A percentile compares a stretch with the other conserved stretches of the same genome.
phyloP scores from a whole-genome alignment of 1,139 yeast species.

The Zygoascus hellenicus region DNA sequence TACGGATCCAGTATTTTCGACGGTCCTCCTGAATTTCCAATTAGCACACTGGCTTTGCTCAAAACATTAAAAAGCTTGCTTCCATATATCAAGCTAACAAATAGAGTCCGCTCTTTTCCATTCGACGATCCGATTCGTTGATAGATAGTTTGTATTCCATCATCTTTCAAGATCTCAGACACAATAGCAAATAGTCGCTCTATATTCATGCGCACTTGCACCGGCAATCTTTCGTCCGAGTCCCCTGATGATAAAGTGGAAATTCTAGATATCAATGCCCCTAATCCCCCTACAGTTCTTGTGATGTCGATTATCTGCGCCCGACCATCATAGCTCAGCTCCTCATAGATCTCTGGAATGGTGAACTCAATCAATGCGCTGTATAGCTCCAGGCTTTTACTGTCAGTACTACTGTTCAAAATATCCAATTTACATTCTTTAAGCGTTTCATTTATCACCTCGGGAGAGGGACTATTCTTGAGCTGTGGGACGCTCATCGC shows the following conservation, averaged over 20 bases:
- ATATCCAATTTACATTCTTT: not conserved
- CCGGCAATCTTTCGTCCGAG: not conserved
- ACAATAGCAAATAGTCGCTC: constrained; percentile 5
- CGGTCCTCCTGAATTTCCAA: constrained; percentile 8
- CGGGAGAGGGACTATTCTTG: constrained; percentile 11
- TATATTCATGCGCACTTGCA: not conserved
- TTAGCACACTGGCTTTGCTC: constrained; percentile 14
- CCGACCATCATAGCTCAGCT: constrained; percentile 1
- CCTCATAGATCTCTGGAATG: constrained; percentile 15
- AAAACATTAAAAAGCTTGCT: constrained; percentile 17
- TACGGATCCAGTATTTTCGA: constrained; percentile 14
- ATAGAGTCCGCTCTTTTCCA: constrained; percentile 8
- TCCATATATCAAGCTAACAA: constrained; percentile 16
- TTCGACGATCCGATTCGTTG: not conserved
- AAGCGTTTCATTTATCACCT: constrained; percentile 7
- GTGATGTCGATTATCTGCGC: constrained; percentile 9
- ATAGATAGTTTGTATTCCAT: constrained; percentile 1
- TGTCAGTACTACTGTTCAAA: not conserved
- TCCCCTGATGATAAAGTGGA: constrained; percentile 14
- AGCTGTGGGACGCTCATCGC: constrained; percentile 1
- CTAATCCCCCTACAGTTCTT: constrained; percentile 6
- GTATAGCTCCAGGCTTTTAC: constrained; percentile 15
- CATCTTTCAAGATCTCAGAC: constrained; percentile 1
- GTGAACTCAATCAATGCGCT: constrained; percentile 18
- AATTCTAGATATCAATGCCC: constrained; percentile 18